Base-by-base conservation (phyloP, 1,284 basidiomycete species). In the Ceratorhiza oryzae-sativae region DNA sequence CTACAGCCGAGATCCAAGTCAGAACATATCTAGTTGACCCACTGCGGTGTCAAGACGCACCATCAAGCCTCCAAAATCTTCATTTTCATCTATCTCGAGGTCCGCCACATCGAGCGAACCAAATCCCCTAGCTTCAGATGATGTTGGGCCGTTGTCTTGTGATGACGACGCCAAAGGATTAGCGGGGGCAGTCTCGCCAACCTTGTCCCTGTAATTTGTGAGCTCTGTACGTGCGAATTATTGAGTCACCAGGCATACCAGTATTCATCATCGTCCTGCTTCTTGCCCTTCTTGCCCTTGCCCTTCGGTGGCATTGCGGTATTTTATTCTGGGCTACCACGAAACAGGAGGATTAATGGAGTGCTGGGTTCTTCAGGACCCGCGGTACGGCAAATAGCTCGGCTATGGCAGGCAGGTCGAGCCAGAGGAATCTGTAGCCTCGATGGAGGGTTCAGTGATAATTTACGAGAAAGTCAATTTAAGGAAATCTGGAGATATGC, bases 51-150 rank as follows among this genome's bases (percentile, higher is more conserved):
- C 45, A 36, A 34, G 25, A 82, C 88, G 72, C 77, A 93, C 93
- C 93, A 95, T 94, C 48, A 95, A 82, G 30, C 92, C 92, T 55
- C 92, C 94, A 75, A 87, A 91, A 76, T 87, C 90, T 80, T 88
- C 90, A 39, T 90, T 88, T 36, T 87, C 87, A 10, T 82, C 85
- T 0, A 81, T 84, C n/a, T 80, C 82, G 20, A 86, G 86, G 60
- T 84, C 84, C 67, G 81, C 80, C 72, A 82, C 78, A 36, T 80
- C 84, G 9, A 88, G 80, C 0, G 85, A 81, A 10, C 86, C 83
- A 75, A 90, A 89, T 2, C 84, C 84, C 42, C 86, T 84, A 75
- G 87, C 74, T 71, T 80, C 80, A 53, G 77, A 74, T 20, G 55
- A 23, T 23, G 34, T 56, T 75, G 77, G 79, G 71, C 72, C 74